Evolutionary conservation across 768 basidiomycete species (phyloP).

Genomic region (Boletus vermiculosoides): DNA sequence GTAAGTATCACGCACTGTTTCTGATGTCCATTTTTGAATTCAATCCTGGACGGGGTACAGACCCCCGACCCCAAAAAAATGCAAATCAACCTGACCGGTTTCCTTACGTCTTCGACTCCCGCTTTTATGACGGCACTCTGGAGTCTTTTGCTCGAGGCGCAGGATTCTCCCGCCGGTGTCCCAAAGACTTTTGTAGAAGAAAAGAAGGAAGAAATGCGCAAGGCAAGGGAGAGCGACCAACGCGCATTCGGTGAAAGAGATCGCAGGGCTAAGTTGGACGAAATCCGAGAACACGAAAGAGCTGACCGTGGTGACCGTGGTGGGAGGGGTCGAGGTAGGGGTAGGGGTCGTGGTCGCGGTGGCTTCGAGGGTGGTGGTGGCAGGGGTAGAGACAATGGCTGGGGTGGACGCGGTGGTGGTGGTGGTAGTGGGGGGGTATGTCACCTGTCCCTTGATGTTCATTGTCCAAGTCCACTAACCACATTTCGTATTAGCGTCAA

Average conservation of each 20-base stretch:
- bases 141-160: constrained; percentile 91
- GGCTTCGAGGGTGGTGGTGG: constrained; percentile 52
- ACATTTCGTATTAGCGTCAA: constrained; percentile 34
- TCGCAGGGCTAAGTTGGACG: constrained; percentile 64
- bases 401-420: constrained; percentile 60
- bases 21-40: neutral
- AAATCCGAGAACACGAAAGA: constrained; percentile 62
- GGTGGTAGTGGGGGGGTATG: constrained; percentile 20
- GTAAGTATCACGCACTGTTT: constrained; percentile 42
- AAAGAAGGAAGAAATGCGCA: constrained; percentile 90
- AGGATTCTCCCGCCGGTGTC: constrained; percentile 83
- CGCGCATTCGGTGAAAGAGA: constrained; percentile 70
- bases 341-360: constrained; percentile 51
- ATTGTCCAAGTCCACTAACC: constrained; percentile 6
- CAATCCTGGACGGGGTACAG: constrained; percentile 37
- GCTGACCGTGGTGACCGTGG: constrained; percentile 41
- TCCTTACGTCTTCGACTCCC: constrained; percentile 83
- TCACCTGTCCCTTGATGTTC: constrained; percentile 7
- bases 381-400: constrained; percentile 55
- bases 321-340: constrained; percentile 58
- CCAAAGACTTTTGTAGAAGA: constrained; percentile 88
- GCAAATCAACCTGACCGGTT: constrained; percentile 93
- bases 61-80: constrained; percentile 91
- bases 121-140: constrained; percentile 87
- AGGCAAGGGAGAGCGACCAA: constrained; percentile 58